Percentiles rank a stretch among this genome's conserved stretches.
Evolutionary conservation across 78 protist species (phyloP).

Genomic region (Dictyostelium discoideum): DNA sequence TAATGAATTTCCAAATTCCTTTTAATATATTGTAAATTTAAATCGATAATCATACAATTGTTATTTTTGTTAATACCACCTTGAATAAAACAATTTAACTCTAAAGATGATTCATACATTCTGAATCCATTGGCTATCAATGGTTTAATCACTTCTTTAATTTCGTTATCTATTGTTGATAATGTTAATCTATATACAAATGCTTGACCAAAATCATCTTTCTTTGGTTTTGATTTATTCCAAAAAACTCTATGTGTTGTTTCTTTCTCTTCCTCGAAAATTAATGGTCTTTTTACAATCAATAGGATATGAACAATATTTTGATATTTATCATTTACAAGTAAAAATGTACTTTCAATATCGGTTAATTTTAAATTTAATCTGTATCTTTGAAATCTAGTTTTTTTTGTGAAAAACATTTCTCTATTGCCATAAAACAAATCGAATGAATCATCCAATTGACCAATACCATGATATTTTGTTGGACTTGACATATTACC

Average conservation of each 20-base stretch:
- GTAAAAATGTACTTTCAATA: not conserved
- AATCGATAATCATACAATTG: not conserved
- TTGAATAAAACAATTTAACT: not conserved
- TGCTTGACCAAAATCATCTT: not conserved
- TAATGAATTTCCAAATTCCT: not conserved
- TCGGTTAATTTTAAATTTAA: not conserved
- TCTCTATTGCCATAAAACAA: not conserved
- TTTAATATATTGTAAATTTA: not conserved
- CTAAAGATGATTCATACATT: not conserved
- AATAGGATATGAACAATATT: not conserved
- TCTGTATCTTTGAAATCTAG: not conserved
- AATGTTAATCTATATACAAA: not conserved
- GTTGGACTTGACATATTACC: not conserved
- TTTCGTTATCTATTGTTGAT: not conserved
- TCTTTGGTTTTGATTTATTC: not conserved
- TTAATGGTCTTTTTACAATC: not conserved
- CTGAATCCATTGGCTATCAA: not conserved
- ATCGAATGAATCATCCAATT: not conserved
- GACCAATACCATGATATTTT: not conserved
- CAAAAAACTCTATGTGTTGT: not conserved
- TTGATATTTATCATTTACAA: not conserved
- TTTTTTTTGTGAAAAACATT: not conserved
- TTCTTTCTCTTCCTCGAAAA: not conserved
- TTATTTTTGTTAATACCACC: not conserved
- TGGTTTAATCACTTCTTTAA: not conserved